Evolutionary conservation across 2,329 filamentous ascomycete species (phyloP).

Genomic region (Hirsutella rhossiliensis): DNA sequence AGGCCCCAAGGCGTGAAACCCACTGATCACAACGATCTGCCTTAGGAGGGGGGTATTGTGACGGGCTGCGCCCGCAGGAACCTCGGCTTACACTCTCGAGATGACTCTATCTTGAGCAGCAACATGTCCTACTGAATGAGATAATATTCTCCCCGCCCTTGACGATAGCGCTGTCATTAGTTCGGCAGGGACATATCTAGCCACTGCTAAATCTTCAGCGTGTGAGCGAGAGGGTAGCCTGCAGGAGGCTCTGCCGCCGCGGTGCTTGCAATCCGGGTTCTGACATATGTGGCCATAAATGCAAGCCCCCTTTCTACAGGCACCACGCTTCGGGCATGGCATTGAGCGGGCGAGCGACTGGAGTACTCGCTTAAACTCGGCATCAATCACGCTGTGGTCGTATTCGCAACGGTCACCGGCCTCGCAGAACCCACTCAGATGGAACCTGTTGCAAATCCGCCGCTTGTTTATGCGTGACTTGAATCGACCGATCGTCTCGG

Average conservation of each 20-base stretch:
- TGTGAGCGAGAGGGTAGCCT: background rate
- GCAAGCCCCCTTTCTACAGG: background rate
- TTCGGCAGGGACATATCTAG: background rate
- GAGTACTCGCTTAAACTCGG: background rate
- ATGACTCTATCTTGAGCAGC: no score
- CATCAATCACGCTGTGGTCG: background rate
- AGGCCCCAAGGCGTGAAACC: no score
- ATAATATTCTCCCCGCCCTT: no score
- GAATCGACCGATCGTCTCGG: background rate
- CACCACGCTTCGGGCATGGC: background rate
- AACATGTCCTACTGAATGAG: no score
- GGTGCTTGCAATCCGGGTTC: background rate
- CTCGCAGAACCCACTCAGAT: background rate
- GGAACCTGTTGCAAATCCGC: background rate
- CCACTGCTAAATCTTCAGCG: background rate
- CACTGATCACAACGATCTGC: no score
- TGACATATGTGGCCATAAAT: background rate
- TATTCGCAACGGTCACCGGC: background rate
- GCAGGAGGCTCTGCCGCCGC: background rate
- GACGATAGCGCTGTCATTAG: no score
- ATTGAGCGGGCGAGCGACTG: background rate
- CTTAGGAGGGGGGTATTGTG: no score
- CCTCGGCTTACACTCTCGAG: no score
- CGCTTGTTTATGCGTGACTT: background rate
- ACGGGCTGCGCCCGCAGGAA: no score